phyloP scores from a whole-genome alignment of 2,329 filamentous ascomycete species.

The Fusarium sp. region DNA sequence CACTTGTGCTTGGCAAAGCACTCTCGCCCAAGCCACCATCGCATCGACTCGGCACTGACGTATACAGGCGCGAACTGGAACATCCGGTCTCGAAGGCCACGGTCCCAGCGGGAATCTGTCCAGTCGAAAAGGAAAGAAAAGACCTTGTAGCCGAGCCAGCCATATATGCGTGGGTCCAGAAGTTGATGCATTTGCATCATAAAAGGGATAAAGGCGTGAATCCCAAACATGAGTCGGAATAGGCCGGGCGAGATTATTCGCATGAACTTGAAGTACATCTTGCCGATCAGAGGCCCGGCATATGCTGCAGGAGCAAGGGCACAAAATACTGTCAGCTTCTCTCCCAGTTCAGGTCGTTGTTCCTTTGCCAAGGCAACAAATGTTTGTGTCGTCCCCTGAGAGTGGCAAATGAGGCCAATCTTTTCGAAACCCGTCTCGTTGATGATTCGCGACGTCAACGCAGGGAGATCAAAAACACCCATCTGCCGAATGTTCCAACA shows the following conservation, averaged over 20 bases:
- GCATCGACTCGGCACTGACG: conserved; percentile 89
- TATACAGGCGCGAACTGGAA: conserved; percentile 95
- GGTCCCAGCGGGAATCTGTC: conserved; percentile 88
- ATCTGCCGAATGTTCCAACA: conserved; percentile 96
- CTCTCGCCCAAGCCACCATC: conserved; percentile 93
- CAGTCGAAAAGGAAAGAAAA: conserved; percentile 93
- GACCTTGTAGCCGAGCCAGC: conserved; percentile 85
- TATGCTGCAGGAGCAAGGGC: conserved; percentile 92
- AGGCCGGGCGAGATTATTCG: conserved; percentile 78
- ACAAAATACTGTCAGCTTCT: conserved; percentile 89
- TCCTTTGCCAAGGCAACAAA: conserved; percentile 91
- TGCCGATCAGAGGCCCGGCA: conserved; percentile 85
- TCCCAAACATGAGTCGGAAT: conserved; percentile 88
- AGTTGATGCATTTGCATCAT: conserved; percentile 87
- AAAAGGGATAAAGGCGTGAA: conserved; percentile 91
- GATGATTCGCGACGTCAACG: conserved; percentile 82
- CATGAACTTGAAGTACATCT: conserved; percentile 95
- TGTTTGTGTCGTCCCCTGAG: conserved; percentile 90
- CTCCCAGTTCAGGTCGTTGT: conserved; percentile 85
- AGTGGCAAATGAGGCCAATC: conserved; percentile 86
- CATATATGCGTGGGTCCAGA: conserved; percentile 77
- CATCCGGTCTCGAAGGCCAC: conserved; percentile 80
- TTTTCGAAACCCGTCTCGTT: conserved; percentile 86
- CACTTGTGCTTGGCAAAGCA: conserved; percentile 86
- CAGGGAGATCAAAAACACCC: conserved; percentile 89